phyloP scores from a whole-genome alignment of 2,329 filamentous ascomycete genomes.

The Aspergillaceae sp. region DNA sequence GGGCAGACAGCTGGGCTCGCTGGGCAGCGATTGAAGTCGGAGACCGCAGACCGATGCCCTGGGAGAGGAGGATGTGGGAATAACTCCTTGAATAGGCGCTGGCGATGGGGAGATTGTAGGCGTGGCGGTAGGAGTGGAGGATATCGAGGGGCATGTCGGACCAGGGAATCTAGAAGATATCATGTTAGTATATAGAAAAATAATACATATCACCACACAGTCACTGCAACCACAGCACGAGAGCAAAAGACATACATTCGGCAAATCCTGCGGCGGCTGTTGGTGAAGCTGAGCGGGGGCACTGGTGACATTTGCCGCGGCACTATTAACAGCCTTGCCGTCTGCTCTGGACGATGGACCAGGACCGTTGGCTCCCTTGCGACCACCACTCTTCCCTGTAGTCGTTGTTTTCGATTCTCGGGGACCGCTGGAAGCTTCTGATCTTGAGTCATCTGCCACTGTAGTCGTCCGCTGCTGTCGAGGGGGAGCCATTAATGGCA shows the following conservation, averaged over 20 bases:
- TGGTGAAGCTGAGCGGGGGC: slow-evolving; percentile 15
- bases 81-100: slow-evolving; percentile 37
- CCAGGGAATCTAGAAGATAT: slow-evolving; percentile 33
- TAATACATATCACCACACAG: too few relatives aligned
- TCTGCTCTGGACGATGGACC: slow-evolving; percentile 9
- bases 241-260: slow-evolving; percentile 21
- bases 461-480: slow-evolving; percentile 32
- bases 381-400: slow-evolving; percentile 16
- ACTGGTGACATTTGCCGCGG: slow-evolving; percentile 22
- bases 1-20: slow-evolving; percentile 8
- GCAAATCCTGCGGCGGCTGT: slow-evolving; percentile 15
- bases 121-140: slow-evolving; percentile 42
- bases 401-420: slow-evolving; percentile 27
- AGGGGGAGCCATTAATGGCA: slow-evolving; percentile 35
- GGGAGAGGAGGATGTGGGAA: slow-evolving; percentile 40
- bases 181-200: background rate
- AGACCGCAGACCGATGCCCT: slow-evolving; percentile 37
- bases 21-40: slow-evolving; percentile 36
- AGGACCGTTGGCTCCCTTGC: slow-evolving; percentile 19
- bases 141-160: slow-evolving; percentile 35
- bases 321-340: slow-evolving; percentile 14
- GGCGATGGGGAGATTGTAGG: slow-evolving; percentile 38
- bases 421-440: slow-evolving; percentile 39
- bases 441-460: slow-evolving; percentile 38
- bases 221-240: background rate